These are phyloP conservation scores for Microbotryomycetes sp. DNA, from an alignment of 1,284 basidiomycete species.

Conservation along the genomic window DNA sequence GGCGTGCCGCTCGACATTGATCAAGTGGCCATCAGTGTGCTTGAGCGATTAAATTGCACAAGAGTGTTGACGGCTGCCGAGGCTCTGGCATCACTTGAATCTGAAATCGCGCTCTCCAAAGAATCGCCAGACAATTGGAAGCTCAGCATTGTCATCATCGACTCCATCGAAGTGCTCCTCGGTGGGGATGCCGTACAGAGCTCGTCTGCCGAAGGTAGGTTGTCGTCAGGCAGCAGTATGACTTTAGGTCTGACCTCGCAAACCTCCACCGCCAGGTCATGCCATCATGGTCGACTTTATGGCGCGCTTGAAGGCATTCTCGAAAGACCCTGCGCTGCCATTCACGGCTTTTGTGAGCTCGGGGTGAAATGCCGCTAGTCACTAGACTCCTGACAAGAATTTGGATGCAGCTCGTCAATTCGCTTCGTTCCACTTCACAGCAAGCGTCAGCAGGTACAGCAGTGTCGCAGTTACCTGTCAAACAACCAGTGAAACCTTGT, in stretches of 20 bases:
- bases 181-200: constrained; percentile 3
- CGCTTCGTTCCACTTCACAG: neutral
- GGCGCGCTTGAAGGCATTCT: neutral
- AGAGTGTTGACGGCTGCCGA: neutral
- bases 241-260: neutral
- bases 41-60: constrained; percentile 12
- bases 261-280: neutral
- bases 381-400: neutral
- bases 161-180: constrained; percentile 7
- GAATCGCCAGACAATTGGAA: neutral
- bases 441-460: neutral
- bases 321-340: neutral
- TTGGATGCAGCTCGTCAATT: neutral
- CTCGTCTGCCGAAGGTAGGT: neutral
- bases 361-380: neutral
- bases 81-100: constrained; percentile 2
- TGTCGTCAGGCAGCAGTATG: neutral
- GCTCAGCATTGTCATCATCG: constrained; percentile 9
- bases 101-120: neutral
- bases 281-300: constrained; percentile 13
- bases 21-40: constrained; percentile 9
- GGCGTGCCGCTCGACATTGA: neutral
- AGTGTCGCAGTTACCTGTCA: neutral
- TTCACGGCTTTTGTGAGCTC: constrained; percentile 1
- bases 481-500: neutral